These are phyloP conservation scores for Discostella stelligera DNA, from an alignment of 352 stramenopile species.

Conservation along the genomic window DNA sequence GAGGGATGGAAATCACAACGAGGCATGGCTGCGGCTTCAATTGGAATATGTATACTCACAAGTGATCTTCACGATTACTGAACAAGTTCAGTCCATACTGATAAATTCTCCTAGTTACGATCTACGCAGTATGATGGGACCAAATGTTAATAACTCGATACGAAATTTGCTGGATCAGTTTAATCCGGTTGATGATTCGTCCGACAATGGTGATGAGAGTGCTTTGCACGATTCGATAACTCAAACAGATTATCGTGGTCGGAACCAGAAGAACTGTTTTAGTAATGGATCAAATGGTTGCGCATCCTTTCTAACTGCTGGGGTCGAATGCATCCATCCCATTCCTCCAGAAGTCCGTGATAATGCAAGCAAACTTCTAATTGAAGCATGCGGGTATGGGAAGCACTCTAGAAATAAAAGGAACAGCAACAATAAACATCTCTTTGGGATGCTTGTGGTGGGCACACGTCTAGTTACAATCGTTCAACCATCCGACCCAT, in stretches of 20 bases:
- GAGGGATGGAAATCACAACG: constrained; percentile 33
- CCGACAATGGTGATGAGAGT: constrained; percentile 5
- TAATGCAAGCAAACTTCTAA: constrained; percentile 46
- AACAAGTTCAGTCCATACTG: constrained; percentile 66
- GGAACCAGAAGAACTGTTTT: constrained; percentile 6
- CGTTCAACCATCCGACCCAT: constrained; percentile 58
- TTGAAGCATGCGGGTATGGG: constrained; percentile 18
- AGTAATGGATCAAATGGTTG: constrained; percentile 17
- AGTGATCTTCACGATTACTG: constrained; percentile 69
- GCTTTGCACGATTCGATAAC: neutral
- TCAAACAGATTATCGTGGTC: neutral
- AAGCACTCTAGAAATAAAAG: neutral
- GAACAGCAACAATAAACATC: constrained; percentile 9
- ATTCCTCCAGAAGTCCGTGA: constrained; percentile 60
- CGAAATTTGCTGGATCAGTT: constrained; percentile 47
- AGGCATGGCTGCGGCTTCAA: constrained; percentile 59
- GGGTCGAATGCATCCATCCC: constrained; percentile 59
- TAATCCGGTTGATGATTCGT: constrained; percentile 26
- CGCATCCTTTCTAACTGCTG: constrained; percentile 57
- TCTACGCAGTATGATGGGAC: constrained; percentile 57
- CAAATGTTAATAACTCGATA: constrained; percentile 46
- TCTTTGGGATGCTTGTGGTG: constrained; percentile 68
- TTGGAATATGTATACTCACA: constrained; percentile 70
- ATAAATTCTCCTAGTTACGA: constrained; percentile 65
- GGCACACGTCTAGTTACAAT: constrained; percentile 59